Evolutionary conservation across 164 flowering plant species (phyloP).

Genomic region (Cinnamomum micranthum): DNA sequence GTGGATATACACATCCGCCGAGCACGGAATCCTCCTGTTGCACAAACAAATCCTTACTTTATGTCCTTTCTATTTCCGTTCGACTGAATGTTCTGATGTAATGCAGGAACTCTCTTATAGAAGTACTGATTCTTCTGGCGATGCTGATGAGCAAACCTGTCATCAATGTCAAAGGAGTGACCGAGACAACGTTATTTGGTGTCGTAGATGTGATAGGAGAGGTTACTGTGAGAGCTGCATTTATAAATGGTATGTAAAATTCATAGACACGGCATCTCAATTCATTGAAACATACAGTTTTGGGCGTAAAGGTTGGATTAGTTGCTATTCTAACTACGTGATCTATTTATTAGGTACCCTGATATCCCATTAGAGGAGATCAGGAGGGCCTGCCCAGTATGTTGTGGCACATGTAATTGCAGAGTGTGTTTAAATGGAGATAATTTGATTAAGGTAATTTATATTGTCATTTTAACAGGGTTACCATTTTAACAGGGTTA

Average conservation of each 20-base stretch:
- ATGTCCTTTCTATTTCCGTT: not conserved
- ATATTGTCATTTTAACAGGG: not conserved
- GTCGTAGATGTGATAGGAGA: constrained; percentile 74
- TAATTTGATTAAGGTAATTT: constrained; percentile 74
- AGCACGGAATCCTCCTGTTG: not conserved
- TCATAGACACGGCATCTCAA: not conserved
- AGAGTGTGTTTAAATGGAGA: constrained; percentile 69
- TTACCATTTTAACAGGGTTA: too few species aligned
- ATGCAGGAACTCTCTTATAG: constrained; percentile 44
- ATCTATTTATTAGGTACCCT: constrained; percentile 54
- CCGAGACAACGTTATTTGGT: constrained; percentile 59
- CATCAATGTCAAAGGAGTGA: constrained; percentile 81
- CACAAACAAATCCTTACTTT: not conserved
- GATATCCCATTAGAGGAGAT: constrained; percentile 73
- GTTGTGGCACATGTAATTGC: constrained; percentile 86
- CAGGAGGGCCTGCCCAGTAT: constrained; percentile 80
- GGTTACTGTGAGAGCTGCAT: constrained; percentile 86
- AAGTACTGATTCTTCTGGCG: constrained; percentile 69
- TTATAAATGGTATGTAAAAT: constrained; percentile 57
- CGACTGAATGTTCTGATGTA: not conserved
- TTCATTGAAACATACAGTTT: not conserved
- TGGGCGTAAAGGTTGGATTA: not conserved
- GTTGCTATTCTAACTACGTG: constrained; percentile 2
- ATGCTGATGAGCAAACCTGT: constrained; percentile 64
- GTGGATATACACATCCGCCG: too few species aligned